A percentile compares a stretch with the other conserved stretches of the same genome.
Conservation (phyloP, 2,329 filamentous ascomycete genomes). For the Diplodia mutila region DNA sequence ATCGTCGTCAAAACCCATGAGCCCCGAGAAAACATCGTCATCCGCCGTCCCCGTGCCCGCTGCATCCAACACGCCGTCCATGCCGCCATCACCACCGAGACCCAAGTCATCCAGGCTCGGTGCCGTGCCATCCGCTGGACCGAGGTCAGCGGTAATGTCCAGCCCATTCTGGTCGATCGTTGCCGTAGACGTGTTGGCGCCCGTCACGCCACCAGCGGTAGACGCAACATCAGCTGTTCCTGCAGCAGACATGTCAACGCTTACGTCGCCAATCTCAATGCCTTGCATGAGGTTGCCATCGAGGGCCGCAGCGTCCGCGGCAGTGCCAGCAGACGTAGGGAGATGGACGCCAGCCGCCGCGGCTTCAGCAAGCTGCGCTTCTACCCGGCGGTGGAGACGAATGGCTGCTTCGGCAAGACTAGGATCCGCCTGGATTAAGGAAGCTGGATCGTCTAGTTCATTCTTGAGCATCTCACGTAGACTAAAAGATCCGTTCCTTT, state of each 20-base stretch:
- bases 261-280: constrained; percentile 22
- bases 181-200: background rate
- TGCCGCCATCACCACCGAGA: constrained; percentile 7
- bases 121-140: background rate
- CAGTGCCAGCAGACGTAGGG: background rate
- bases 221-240: constrained; percentile 1
- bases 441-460: constrained; percentile 62
- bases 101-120: constrained; percentile 10
- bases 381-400: constrained; percentile 65
- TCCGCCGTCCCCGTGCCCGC: constrained; percentile 8
- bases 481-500: constrained; percentile 47
- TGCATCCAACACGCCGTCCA: constrained; percentile 23
- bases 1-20: constrained; percentile 22
- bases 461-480: constrained; percentile 64
- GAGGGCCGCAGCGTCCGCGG: constrained; percentile 12
- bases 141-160: constrained; percentile 5
- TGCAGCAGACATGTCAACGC: constrained; percentile 17
- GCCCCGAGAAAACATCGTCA: constrained; percentile 23
- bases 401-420: constrained; percentile 64
- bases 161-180: background rate
- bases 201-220: background rate
- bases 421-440: constrained; percentile 60
- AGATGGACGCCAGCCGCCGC: constrained; percentile 10
- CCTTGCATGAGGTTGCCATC: constrained; percentile 23
- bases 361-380: constrained; percentile 59